phyloP scores from a whole-genome alignment of 495 filamentous ascomycete species.

The Penicillium alfredii region DNA sequence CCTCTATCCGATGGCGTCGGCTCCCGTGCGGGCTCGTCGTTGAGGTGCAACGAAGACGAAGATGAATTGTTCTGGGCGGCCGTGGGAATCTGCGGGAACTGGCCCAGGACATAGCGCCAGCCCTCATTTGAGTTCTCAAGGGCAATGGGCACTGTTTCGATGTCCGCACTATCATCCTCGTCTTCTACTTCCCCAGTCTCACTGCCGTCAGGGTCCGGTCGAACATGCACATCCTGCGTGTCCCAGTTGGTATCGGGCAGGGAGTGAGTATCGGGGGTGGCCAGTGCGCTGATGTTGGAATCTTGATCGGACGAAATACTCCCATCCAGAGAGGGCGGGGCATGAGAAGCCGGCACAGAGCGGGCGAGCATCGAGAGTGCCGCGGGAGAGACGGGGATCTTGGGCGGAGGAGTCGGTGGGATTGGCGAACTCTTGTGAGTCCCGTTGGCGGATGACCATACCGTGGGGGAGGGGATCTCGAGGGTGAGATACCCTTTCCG shows the following conservation, averaged over 20 bases:
- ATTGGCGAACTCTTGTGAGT: conserved; percentile 57
- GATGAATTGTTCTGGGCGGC: conserved; percentile 15
- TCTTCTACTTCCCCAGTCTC: conserved; percentile 13
- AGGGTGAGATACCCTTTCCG: conserved; percentile 58
- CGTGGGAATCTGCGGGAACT: conserved; percentile 31
- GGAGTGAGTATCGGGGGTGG: conserved; percentile 66
- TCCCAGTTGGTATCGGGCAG: conserved; percentile 46
- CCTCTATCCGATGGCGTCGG: conserved; percentile 50
- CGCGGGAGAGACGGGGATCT: conserved; percentile 71
- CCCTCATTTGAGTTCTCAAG: conserved; percentile 33
- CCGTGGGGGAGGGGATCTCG: conserved; percentile 61
- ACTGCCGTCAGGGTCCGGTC: conserved; percentile 24
- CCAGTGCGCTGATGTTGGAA: conserved; percentile 68
- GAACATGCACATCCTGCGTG: conserved; percentile 31
- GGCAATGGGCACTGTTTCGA: conserved; percentile 30
- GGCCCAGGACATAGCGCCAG: conserved; percentile 36
- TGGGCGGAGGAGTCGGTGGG: conserved; percentile 67
- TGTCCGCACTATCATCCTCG: conserved; percentile 8
- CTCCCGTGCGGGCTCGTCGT: conserved; percentile 27
- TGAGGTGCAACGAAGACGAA: conserved; percentile 9
- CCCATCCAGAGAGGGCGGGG: conserved; percentile 82
- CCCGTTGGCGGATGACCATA: conserved; percentile 52
- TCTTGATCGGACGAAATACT: conserved; percentile 81
- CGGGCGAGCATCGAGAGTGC: conserved; percentile 60
- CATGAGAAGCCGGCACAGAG: conserved; percentile 65